Evolutionary conservation across 192 early-diverging fungal species (phyloP), one percentile per base, ranked within the genome.

Genomic region (Coemansia sp.): DNA sequence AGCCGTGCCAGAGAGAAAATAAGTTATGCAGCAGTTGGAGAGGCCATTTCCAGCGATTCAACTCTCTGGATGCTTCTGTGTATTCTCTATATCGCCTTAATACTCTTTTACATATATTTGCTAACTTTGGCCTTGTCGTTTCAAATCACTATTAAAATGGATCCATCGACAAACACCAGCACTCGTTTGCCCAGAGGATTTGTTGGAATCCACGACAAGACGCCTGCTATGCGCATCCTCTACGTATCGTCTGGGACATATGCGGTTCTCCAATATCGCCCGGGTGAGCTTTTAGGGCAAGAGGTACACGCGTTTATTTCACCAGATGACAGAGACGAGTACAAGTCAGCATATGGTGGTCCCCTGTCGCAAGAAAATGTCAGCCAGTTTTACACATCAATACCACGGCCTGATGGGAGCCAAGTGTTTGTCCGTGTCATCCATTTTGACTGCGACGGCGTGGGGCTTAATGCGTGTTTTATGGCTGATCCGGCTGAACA

Each of bases 201-300:
- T 38, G 59, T 79, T 6, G 77, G 68, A 10, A 58, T 80, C 2
- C 77, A 75, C 24, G 72, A 80, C 34, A 69, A 68, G 34, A 68
- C 77, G n/a, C 69, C 66, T 2, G 60, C 69, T 1, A 65, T 80
- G 77, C 68, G 72, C 1, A 26, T 80, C 23, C 56, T 80, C 10
- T 80, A 75, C n/a, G 66, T 67, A 4, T 74, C 77, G 4, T 67
- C 77, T 11, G 67, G 62, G 9, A 55, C 66, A 26, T 60, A 60
- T 3, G 10, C 41, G 9, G 59, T 65, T 18, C 35, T 75, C 12
- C 18, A 59, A 0, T 66, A 60, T 15, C 48, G 67, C 24, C 72
- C 68, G 5, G 30, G 11, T 3, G 52, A 80, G 8, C n/a, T 71
- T 0, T 1, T 79, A 0, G 72, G 68, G 0, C 39, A 36, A 16